These are phyloP conservation scores for Talaromyces wortmannii DNA, from an alignment of 495 filamentous ascomycete genomes.

Conservation along the genomic window DNA sequence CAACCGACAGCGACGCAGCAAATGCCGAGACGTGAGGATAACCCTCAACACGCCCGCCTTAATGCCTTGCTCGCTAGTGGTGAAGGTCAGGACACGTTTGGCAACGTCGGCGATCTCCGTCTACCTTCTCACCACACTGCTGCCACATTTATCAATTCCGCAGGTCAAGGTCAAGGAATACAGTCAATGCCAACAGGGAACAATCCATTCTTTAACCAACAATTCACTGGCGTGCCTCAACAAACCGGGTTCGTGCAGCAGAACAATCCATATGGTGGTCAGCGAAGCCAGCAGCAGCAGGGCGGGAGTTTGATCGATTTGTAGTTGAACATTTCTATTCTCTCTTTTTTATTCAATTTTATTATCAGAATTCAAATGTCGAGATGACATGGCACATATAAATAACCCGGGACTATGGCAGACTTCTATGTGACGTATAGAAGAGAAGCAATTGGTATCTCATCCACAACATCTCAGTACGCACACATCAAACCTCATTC, in stretches of 20 bases:
- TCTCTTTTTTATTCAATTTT: not conserved
- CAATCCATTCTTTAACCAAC: constrained; percentile 83
- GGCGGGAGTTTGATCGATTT: constrained; percentile 89
- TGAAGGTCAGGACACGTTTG: constrained; percentile 94
- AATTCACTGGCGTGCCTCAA: constrained; percentile 76
- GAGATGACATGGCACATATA: not conserved
- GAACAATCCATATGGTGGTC: constrained; percentile 67
- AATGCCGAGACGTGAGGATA: constrained; percentile 34
- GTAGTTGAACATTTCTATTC: constrained; percentile 21
- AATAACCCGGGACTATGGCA: not conserved
- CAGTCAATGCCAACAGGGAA: constrained; percentile 74
- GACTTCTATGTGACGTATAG: too few species aligned
- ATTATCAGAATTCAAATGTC: not conserved
- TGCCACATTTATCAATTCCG: constrained; percentile 93
- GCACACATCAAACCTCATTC: not conserved
- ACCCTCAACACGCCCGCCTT: constrained; percentile 77
- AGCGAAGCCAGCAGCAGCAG: constrained; percentile 58
- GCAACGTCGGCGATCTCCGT: constrained; percentile 88
- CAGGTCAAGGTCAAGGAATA: constrained; percentile 69
- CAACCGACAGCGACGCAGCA: constrained; percentile 26
- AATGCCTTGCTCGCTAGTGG: constrained; percentile 83
- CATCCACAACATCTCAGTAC: not conserved
- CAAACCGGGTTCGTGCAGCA: constrained; percentile 38
- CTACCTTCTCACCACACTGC: constrained; percentile 97
- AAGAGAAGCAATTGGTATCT: too few species aligned